phyloP scores from a whole-genome alignment of 2,329 filamentous ascomycete species.

The Ophiostoma piceae region DNA sequence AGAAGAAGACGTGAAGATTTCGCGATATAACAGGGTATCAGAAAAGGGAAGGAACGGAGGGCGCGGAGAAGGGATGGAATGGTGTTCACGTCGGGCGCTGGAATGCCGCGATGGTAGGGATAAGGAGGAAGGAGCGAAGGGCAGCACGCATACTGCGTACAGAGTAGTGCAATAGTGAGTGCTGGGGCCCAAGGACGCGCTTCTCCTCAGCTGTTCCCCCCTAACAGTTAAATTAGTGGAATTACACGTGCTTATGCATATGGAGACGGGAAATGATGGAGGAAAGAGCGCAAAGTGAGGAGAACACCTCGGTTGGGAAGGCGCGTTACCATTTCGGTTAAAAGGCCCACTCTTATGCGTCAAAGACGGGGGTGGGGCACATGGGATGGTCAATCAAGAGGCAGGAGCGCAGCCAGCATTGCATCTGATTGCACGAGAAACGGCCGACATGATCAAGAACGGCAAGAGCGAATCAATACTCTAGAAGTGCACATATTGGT shows the following conservation, averaged over 20 bases:
- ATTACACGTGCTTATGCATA: conserved; percentile 20
- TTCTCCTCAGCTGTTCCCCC: neutral
- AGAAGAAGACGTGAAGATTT: neutral
- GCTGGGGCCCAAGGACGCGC: conserved; percentile 10
- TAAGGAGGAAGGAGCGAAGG: conserved; percentile 11
- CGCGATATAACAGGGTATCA: conserved; percentile 2
- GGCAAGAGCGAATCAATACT: no score
- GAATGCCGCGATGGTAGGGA: neutral
- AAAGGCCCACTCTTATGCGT: conserved; percentile 10
- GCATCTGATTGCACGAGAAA: neutral
- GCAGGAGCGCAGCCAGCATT: neutral
- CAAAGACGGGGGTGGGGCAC: neutral
- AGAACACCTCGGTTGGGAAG: conserved; percentile 20
- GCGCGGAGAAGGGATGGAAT: neutral
- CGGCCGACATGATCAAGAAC: no score
- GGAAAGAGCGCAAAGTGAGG: conserved; percentile 13
- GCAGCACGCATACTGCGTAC: neutral
- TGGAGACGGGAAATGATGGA: conserved; percentile 9
- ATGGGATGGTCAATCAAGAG: neutral
- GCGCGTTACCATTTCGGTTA: conserved; percentile 14
- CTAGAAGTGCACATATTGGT: no score
- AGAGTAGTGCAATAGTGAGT: no score
- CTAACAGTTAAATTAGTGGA: conserved; percentile 16
- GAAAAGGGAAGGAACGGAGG: neutral
- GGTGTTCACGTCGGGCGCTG: neutral